These are phyloP conservation scores for Saccharomycopsis fodiens DNA, from an alignment of 805 yeast species.

Conservation along the genomic window DNA sequence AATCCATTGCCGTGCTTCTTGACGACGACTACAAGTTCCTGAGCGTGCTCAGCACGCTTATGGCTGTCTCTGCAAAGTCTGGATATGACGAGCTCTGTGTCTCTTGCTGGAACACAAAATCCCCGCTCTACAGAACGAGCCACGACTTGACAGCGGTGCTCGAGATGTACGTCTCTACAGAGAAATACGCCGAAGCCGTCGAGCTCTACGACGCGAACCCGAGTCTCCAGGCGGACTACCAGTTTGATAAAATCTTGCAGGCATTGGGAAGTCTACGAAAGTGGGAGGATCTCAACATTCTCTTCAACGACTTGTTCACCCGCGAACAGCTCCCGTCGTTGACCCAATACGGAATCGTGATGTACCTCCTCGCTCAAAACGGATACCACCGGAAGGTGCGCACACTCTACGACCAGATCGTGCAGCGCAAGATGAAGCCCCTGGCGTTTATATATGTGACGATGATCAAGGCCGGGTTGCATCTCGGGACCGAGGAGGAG, in stretches of 20 bases:
- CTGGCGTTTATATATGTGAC: slow-evolving; percentile 27
- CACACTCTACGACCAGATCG: slow-evolving; percentile 40
- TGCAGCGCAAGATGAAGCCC: slow-evolving; percentile 41
- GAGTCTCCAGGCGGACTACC: slow-evolving; percentile 37
- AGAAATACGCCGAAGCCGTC: slow-evolving; percentile 24
- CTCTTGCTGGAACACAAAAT: slow-evolving; percentile 29
- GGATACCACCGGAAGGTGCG: slow-evolving; percentile 44
- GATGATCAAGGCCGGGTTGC: slow-evolving; percentile 24
- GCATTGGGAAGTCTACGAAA: slow-evolving; percentile 38
- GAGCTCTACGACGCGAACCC: slow-evolving; percentile 32
- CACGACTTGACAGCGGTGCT: slow-evolving; percentile 25
- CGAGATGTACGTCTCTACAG: slow-evolving; percentile 15
- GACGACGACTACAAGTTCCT: background rate
- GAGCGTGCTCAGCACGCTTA: slow-evolving; percentile 22
- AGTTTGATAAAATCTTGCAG: slow-evolving; percentile 40
- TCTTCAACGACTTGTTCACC: slow-evolving; percentile 50
- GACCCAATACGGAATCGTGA: slow-evolving; percentile 51
- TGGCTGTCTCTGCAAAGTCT: slow-evolving; percentile 21
- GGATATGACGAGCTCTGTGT: slow-evolving; percentile 21
- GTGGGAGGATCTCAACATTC: slow-evolving; percentile 48
- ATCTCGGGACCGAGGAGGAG: slow-evolving; percentile 22
- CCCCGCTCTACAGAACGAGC: slow-evolving; percentile 11
- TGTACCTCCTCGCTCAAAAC: slow-evolving; percentile 46
- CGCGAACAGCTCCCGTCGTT: slow-evolving; percentile 45
- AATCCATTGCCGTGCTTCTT: background rate